Evolutionary conservation across 306 rosid genomes (phyloP), one percentile per base, ranked within the genome.

Genomic region (Cicer chorassanicum): DNA sequence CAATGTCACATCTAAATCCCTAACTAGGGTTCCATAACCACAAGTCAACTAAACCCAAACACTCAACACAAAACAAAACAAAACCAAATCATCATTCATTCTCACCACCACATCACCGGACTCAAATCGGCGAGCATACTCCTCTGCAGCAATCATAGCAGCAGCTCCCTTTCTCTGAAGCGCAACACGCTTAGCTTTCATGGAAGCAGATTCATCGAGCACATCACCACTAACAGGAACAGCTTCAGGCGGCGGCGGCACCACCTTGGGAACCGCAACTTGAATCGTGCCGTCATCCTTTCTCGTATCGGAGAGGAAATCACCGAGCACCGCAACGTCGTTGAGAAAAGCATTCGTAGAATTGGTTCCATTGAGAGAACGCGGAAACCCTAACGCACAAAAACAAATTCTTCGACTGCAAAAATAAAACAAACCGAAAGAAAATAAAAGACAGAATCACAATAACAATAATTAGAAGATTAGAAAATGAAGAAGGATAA

Each of bases 71-170:
- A 18, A 50, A 5, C 72, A 9, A 16, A 55, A 15, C 78, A 84
- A 86, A 76, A 14, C 59, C 0, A 81, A 81, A 73, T 87, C 91
- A 7, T 90, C 91, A 45, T 3, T 29, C 36, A 29, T n/a, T 44
- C 41, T 79, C 72, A 87, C 90, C 80, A 16, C 18, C 0, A 85
- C 82, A 70, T 88, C 92, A 8, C 92, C 92, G 50, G 97, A 85
- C 80, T 92, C 99, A 36, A 95, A 88, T 45, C 90, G 87, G 40
- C 97, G 80, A 0, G 97, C 99, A 14, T 85, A 95, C 79, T 95
- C 98, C 86, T 95, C 99, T 0, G 98, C 98, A 1, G 98, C 98
- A 1, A 95, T 87, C 99, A 92, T 95, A 4, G 97, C 97, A 9
- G 96, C 98, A 8, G 98, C 97, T 4, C 98, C 99, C 78, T 84